Evolutionary conservation across 208 protist species (phyloP), one percentile per base, ranked within the genome.

Genomic region (Angomonas deanei): DNA sequence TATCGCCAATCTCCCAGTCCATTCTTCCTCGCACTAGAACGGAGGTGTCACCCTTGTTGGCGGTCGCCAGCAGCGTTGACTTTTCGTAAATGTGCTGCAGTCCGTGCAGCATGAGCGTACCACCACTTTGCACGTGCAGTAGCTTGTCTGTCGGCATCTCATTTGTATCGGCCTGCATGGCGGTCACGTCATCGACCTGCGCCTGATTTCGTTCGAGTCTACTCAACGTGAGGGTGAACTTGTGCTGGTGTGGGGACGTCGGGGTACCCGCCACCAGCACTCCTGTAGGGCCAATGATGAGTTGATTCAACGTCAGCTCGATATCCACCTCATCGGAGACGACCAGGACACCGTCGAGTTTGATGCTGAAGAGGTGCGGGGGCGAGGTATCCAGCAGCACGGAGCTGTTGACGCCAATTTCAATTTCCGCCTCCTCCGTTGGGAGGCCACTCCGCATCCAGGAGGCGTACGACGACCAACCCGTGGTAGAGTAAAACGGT

Each of bases 1-100:
- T 13, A 31, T 78, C 74, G 49, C 80, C 86, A 0, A 76, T 63
- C 0, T 17, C 0, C 86, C 86, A 93, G 53, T 65, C 64, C 47
- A 84, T 70, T 21, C 72, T 71, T 23, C 60, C 69, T 8, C 34
- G 21, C 17, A 89, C 28, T 28, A 55, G 60, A 13, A 88, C 27
- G 31, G 1, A 34, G 15, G 2, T 63, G 50, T 66, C 64, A 42
- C 77, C 77, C 1, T 42, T 30, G n/a, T 42, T 5, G 1, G 72
- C 69, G 1, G 54, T 64, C n/a, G 32, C n/a, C 1, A 42, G 55
- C 2, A 83, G 66, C 5, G 27, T 36, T 17, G 59, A 52, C 8
- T 1, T 33, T 19, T 33, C 11, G 15, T 64, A 34, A 2, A 32
- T 57, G 3, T 52, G 66, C 23, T 32, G 34, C 13, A 26, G 19